Evolutionary conservation across 2,329 filamentous ascomycete species (phyloP).

Genomic region (Drechslerella coelobrocha): DNA sequence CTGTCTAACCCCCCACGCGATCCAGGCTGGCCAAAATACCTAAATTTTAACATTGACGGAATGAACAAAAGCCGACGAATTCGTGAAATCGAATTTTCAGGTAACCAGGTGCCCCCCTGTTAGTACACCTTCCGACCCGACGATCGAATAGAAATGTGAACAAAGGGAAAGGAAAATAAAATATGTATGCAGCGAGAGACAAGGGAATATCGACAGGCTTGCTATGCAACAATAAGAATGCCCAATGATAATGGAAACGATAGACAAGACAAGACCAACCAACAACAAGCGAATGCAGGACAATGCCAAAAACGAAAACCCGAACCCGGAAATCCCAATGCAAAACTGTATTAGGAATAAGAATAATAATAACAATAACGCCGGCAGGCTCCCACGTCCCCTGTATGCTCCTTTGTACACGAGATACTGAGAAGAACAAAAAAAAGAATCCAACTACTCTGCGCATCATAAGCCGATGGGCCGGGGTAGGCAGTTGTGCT

Average conservation of each 20-base stretch:
- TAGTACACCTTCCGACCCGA: too few species aligned
- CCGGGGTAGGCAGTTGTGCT: too few species aligned
- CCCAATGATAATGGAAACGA: neutral
- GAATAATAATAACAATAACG: neutral
- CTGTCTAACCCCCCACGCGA: too few species aligned
- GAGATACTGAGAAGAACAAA: neutral
- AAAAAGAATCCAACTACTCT: neutral
- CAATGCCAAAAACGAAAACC: neutral
- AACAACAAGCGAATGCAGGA: neutral
- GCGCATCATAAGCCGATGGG: neutral
- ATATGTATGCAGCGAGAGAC: neutral
- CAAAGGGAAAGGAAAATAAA: neutral
- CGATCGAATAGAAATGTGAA: neutral
- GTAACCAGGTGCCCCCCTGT: too few species aligned
- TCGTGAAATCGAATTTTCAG: too few species aligned
- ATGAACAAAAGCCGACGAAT: too few species aligned
- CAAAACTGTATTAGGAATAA: neutral
- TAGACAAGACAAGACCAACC: too few species aligned
- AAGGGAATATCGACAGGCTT: neutral
- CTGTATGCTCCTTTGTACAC: neutral
- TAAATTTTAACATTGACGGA: too few species aligned
- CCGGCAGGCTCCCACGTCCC: neutral
- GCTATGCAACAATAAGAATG: neutral
- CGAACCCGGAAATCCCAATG: neutral
- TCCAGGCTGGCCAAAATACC: neutral